Base-by-base conservation (phyloP, 2,329 filamentous ascomycete species). In the Phaeosphaeriaceae sp. region DNA sequence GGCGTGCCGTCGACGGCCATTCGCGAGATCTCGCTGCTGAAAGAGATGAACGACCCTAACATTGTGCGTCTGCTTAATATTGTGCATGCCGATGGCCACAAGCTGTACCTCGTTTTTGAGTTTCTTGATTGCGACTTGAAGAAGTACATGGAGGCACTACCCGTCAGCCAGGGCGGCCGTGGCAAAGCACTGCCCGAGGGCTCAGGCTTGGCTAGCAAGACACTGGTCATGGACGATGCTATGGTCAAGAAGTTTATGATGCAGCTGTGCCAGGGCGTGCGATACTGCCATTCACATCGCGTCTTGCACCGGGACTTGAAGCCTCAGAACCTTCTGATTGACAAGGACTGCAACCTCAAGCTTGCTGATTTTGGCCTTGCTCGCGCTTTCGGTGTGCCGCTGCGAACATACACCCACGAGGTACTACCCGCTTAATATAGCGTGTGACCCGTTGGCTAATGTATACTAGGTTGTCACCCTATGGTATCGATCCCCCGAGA, bases 201-300 rank as follows among this genome's bases (percentile, higher is more conserved):
- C 40, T 84, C 87, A 37, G 84, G 83, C 17, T 72, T 83, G 42
- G 81, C 83, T 46, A 76, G 90, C 46, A 80, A 83, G 69, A 80
- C 83, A 52, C 79, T 94, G 63, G 89, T 89, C 4, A 79, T 96
- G 49, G 88, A 88, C 48, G 84, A 89, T 42, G 83, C 82, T 46
- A 92, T 96, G 82, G 85, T 96, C 62, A 93, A 93, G 79, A 93
- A 91, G 76, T 96, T 96, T 77, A 95, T 95, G 88, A 85, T 84
- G 66, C 91, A 96, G 76, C 80, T 96, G 49, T 88, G 92, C 67
- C 84, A 90, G 62, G 92, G 92, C 44, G 84, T 95, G 58, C 83
- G 86, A 62, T 96, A 94, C 79, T 96, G 92, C 76, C 92, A 96
- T 76, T 87, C 88, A 58, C 91, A 93, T 74, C 87, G 92, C 48